These are phyloP conservation scores for Backusella liffmaniae DNA, from an alignment of 192 early-diverging fungal genomes.

Conservation along the genomic window DNA sequence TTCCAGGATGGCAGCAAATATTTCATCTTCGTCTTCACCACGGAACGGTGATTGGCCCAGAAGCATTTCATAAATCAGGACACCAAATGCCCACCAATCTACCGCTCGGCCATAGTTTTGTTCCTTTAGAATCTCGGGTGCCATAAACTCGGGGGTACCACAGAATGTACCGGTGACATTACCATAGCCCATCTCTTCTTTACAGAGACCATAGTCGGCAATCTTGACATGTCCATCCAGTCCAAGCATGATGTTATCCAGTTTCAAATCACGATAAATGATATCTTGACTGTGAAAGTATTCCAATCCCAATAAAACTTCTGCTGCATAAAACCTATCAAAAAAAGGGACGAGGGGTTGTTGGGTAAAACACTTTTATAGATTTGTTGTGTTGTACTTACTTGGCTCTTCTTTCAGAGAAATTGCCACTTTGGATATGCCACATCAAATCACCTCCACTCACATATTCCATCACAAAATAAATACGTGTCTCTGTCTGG, in stretches of 20 bases:
- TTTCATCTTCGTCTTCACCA: constrained; percentile 84
- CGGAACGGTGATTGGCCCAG: constrained; percentile 71
- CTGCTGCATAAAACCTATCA: constrained; percentile 86
- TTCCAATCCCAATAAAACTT: constrained; percentile 91
- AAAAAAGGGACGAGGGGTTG: too few relatives aligned
- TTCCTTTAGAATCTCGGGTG: constrained; percentile 78
- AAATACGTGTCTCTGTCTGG: constrained; percentile 91
- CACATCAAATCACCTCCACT: constrained; percentile 98
- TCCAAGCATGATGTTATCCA: constrained; percentile 80
- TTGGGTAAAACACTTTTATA: neutral
- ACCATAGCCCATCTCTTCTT: constrained; percentile 71
- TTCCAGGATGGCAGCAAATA: constrained; percentile 80
- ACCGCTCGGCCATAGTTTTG: constrained; percentile 76
- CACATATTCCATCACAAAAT: constrained; percentile 99
- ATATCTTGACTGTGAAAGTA: constrained; percentile 94
- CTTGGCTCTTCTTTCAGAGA: constrained; percentile 89
- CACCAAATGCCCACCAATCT: constrained; percentile 82
- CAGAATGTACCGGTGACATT: constrained; percentile 76
- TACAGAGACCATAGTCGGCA: constrained; percentile 87
- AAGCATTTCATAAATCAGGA: constrained; percentile 64
- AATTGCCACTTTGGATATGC: constrained; percentile 92
- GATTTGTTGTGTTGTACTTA: constrained; percentile 9
- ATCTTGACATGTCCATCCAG: constrained; percentile 82
- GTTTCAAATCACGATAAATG: constrained; percentile 84
- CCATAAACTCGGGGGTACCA: constrained; percentile 90